phyloP scores from a whole-genome alignment of 2,329 filamentous ascomycete genomes.

The Exophiala dermatitidis region DNA sequence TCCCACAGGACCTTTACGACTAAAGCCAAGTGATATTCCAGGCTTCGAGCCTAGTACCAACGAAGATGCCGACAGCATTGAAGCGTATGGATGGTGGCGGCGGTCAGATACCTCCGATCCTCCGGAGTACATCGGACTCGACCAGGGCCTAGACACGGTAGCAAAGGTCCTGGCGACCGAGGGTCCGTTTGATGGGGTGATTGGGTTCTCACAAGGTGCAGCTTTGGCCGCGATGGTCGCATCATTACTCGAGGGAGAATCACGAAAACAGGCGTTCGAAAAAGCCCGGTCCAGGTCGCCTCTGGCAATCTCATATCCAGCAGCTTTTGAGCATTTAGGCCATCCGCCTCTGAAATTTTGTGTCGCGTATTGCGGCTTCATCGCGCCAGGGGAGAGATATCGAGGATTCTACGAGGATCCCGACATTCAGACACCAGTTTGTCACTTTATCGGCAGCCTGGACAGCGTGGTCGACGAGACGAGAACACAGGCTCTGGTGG shows the following conservation, averaged over 20 bases:
- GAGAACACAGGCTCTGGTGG: slow-evolving; percentile 59
- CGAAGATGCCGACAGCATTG: slow-evolving; percentile 46
- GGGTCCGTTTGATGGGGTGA: slow-evolving; percentile 66
- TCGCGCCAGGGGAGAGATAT: slow-evolving; percentile 55
- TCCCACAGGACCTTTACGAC: slow-evolving; percentile 60
- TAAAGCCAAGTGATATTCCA: slow-evolving; percentile 60
- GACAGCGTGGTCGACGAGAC: slow-evolving; percentile 83
- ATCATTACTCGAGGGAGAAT: slow-evolving; percentile 56
- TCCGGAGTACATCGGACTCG: slow-evolving; percentile 59
- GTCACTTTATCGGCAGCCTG: slow-evolving; percentile 76
- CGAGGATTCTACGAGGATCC: slow-evolving; percentile 63
- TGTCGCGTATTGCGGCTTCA: slow-evolving; percentile 71
- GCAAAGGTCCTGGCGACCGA: slow-evolving; percentile 55
- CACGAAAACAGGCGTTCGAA: slow-evolving; percentile 36
- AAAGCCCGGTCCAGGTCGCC: slow-evolving; percentile 21
- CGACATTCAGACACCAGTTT: slow-evolving; percentile 63
- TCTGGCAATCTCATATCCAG: slow-evolving; percentile 45
- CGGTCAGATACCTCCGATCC: slow-evolving; percentile 54
- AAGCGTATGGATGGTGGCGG: slow-evolving; percentile 80
- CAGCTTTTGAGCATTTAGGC: slow-evolving; percentile 39
- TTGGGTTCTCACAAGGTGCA: slow-evolving; percentile 78
- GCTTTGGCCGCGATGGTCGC: slow-evolving; percentile 66
- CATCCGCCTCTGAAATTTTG: slow-evolving; percentile 62
- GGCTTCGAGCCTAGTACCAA: slow-evolving; percentile 50
- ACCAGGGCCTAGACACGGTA: slow-evolving; percentile 59